Conservation (phyloP, 2,329 filamentous ascomycete genomes). For the Ceratocystis lukuohia region DNA sequence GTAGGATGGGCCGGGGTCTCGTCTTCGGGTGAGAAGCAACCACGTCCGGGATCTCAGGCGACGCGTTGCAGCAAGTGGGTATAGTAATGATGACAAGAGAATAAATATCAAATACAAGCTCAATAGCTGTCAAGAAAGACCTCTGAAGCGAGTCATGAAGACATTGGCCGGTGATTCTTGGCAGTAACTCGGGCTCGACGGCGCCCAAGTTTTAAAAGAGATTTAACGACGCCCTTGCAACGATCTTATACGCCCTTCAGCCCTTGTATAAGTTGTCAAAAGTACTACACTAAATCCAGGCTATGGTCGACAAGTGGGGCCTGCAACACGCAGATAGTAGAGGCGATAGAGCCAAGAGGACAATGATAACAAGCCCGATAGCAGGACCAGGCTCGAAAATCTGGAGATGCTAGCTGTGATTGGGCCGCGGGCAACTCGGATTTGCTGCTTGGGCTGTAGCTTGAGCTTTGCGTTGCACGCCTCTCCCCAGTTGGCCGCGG, state of each 20-base stretch:
- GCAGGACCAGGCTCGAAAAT: background rate
- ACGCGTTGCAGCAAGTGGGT: background rate
- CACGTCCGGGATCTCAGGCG: background rate
- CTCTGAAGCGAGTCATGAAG: too few relatives aligned
- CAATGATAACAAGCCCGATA: background rate
- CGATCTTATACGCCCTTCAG: conserved; percentile 1
- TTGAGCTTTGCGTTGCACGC: background rate
- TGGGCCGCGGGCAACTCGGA: background rate
- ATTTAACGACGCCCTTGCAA: background rate
- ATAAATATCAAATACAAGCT: background rate
- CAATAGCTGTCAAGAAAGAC: background rate
- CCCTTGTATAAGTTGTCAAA: conserved; percentile 4
- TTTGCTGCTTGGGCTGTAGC: background rate
- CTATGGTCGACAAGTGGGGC: background rate
- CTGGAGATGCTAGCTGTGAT: background rate
- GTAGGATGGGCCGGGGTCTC: background rate
- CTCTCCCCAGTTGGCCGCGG: background rate
- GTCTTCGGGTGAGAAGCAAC: background rate
- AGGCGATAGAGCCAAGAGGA: too few relatives aligned
- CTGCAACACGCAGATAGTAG: background rate
- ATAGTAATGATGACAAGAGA: background rate
- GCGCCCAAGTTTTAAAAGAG: conserved; percentile 1
- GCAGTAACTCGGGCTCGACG: background rate
- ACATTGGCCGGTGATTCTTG: background rate
- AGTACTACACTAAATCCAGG: background rate